Base-by-base conservation (phyloP, 441 rosid genomes). In the Capsella rubella region DNA sequence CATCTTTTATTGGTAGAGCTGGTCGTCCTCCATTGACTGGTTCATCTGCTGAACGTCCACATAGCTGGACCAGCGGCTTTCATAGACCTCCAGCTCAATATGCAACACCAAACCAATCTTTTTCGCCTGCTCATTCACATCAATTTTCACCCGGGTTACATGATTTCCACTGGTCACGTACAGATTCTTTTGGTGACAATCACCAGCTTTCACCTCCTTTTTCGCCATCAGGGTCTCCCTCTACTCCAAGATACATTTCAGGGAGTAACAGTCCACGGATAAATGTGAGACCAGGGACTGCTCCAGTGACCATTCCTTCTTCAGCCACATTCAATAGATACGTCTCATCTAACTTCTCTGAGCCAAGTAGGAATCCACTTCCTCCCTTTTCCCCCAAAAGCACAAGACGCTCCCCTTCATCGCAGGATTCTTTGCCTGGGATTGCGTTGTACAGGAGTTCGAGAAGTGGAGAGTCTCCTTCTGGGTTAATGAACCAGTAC, bases 11-110 rank as follows among this genome's bases (percentile, higher is more conserved):
- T 0, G 66, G 73, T 52, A 85, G 89, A 73, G 91, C 87, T 71
- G 70, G 78, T 29, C 76, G 80, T 1, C 83, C 86, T 47, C 87
- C 89, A 47, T 60, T 76, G 74, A 67, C 82, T 35, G 52, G 82
- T 53, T 90, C 95, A 72, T 69, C 76, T 59, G 84, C 75, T 35
- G 88, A 86, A 47, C 89, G 91, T 49, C 98, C 96, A 0, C 95
- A 91, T 79, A 93, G 96, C 85, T 93, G 97, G 98, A 84, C 93
- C 14, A 89, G 97, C 71, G 96, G 97, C 45, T 89, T 88, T 80
- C 90, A 89, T 66, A 79, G 82, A 78, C 87, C 84, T 35, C 78
- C 74, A 5, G 79, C 85, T 72, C 89, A 82, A 52, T 80, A 45
- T 6, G 29, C 64, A 65, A 35, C 79, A 49, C 79, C 75, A 16